Conservation (phyloP, 192 early-diverging fungal species). For the Globomyces pollinis-pini region DNA sequence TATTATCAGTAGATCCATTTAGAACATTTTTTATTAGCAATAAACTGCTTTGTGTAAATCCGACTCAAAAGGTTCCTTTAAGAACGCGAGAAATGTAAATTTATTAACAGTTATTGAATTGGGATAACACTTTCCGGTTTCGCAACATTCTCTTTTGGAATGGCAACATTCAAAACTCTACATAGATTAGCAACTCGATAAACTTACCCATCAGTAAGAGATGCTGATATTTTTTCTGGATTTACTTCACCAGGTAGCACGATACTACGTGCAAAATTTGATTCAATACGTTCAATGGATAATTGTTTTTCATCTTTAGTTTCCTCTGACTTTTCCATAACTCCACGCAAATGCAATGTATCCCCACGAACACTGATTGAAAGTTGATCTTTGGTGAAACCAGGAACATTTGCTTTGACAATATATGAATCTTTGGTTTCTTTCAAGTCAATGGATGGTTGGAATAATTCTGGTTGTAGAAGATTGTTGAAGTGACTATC, state of each 20-base stretch:
- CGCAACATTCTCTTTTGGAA: too few species aligned
- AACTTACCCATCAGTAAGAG: background rate
- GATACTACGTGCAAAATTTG: background rate
- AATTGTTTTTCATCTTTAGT: background rate
- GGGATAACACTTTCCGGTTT: too few species aligned
- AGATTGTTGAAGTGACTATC: background rate
- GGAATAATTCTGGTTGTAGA: background rate
- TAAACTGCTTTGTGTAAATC: too few species aligned
- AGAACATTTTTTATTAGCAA: too few species aligned
- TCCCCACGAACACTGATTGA: background rate
- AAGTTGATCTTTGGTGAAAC: background rate
- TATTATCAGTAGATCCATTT: too few species aligned
- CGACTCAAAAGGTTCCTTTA: too few species aligned
- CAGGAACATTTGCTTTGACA: background rate
- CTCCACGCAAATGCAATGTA: background rate
- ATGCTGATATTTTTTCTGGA: background rate
- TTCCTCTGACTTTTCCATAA: background rate
- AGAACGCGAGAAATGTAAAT: too few species aligned
- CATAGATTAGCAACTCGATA: too few species aligned
- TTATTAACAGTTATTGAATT: too few species aligned
- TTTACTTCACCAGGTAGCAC: background rate
- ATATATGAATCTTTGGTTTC: background rate
- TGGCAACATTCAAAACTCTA: background rate
- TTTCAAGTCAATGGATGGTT: conserved; percentile 1
- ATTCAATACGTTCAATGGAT: background rate